Evolutionary conservation across 169 alveolate species (phyloP).

Genomic region (Plasmodium inui): DNA sequence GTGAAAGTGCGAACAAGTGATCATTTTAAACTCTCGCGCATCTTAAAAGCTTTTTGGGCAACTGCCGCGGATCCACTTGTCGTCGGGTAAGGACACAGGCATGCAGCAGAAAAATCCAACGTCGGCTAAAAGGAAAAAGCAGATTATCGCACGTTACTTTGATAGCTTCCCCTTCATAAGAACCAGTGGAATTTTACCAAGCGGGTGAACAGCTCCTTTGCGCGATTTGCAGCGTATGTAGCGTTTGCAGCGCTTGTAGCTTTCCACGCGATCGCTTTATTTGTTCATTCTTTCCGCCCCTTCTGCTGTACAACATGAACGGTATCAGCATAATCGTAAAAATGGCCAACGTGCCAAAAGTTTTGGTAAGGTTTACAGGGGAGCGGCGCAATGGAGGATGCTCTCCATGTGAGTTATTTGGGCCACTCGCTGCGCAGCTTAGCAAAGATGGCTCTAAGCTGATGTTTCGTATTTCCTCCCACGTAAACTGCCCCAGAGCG

Average conservation of each 20-base stretch:
- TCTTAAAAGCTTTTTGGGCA: neutral
- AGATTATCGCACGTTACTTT: neutral
- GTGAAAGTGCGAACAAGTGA: neutral
- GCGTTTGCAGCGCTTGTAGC: too few relatives aligned
- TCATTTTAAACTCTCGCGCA: neutral
- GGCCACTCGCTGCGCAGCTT: neutral
- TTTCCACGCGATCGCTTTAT: neutral
- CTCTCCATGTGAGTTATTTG: neutral
- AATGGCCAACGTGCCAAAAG: conserved; percentile 15
- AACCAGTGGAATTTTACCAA: neutral
- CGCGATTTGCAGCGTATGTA: neutral
- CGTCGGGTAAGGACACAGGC: neutral
- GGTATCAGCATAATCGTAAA: conserved; percentile 16
- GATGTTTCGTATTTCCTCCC: neutral
- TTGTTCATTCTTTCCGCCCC: neutral
- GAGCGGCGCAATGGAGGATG: neutral
- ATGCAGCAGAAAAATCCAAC: neutral
- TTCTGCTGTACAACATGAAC: conserved; percentile 12
- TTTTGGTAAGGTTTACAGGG: conserved; percentile 55
- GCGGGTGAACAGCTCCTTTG: neutral
- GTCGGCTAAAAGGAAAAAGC: neutral
- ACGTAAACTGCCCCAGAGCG: neutral
- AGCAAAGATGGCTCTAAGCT: neutral
- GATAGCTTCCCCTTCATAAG: neutral
- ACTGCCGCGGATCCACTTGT: neutral